These are phyloP conservation scores for Stephania cephalantha DNA, from an alignment of 164 flowering plant species.

Conservation along the genomic window DNA sequence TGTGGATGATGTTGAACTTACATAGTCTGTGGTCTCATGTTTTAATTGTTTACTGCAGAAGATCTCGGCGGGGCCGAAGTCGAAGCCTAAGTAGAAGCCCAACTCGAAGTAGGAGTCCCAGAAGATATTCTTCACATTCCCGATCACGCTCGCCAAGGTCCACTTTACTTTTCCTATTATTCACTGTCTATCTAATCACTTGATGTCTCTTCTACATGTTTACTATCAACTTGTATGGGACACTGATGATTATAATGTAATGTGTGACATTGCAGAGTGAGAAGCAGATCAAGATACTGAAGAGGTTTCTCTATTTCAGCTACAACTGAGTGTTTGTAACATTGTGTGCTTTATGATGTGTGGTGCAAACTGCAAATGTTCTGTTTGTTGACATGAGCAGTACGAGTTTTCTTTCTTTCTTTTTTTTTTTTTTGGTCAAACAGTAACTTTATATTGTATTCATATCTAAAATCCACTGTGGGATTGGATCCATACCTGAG, in stretches of 20 bases:
- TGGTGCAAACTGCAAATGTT: neutral
- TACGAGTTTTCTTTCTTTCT: neutral
- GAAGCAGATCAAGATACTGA: constrained; percentile 55
- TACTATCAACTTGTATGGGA: neutral
- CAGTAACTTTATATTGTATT: neutral
- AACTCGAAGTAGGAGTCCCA: constrained; percentile 54
- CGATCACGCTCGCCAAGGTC: constrained; percentile 41
- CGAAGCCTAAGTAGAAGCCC: constrained; percentile 52
- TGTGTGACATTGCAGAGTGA: constrained; percentile 34
- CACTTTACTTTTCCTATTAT: neutral
- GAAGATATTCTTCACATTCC: constrained; percentile 49
- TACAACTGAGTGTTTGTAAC: neutral
- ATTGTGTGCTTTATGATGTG: neutral
- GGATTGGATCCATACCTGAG: no score
- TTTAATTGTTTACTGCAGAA: constrained; percentile 27
- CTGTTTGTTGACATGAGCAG: neutral
- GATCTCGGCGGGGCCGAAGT: constrained; percentile 59
- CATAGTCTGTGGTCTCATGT: neutral
- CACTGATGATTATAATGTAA: neutral
- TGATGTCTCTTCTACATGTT: neutral
- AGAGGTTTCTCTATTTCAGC: neutral
- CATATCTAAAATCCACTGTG: no score
- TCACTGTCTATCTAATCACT: no score
- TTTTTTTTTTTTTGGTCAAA: neutral
- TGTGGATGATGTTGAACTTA: neutral